Base-by-base conservation (phyloP, 306 rosid species). In the Vigna angularis region DNA sequence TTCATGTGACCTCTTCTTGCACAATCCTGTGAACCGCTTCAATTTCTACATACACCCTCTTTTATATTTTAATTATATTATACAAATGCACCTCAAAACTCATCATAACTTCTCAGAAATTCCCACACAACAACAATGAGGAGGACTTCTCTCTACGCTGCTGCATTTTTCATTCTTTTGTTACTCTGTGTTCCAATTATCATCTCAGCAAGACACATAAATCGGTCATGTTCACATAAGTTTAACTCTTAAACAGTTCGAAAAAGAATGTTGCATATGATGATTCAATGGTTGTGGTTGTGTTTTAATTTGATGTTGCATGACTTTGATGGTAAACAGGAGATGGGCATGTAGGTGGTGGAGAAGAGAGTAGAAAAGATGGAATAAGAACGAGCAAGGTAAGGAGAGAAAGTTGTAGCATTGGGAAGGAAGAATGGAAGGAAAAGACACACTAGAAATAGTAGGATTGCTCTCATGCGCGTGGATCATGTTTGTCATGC, bases 181-280 rank as follows among this genome's bases (percentile, higher is more conserved):
- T 78, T 90, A 9, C 85, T 86, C 16, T 48, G 76, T 72, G 62
- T 66, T 73, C 87, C 97, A 22, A 47, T 63, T 2, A 5, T 84
- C 76, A 85, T 77, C 62, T 87, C 87, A 0, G 79, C 90, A 17
- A 89, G 92, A 75, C 90, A 75, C 89, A 56, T 90, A 51, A 75
- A 79, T 64, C 70, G 52, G 8, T 76, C 79, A 26, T 78, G 28
- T 57, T 84, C 86, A 30, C 84, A 91, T 91, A 85, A 70, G 10
- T 7, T 40, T 2, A 7, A 40, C 9, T 40, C 8, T 8, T 7
- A 40, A 1, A 6, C 10, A 40, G 45, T 40, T 40, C 10, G 45
- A 20, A 0, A 40, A 40, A 1, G 8, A 38, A 7, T 7, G 3
- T 20, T 20, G 22, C 22, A 20, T 20, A 30, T 30, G 34, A 3